These are phyloP conservation scores for Neonectria faginata DNA, from an alignment of 2,329 filamentous ascomycete species.

Conservation along the genomic window DNA sequence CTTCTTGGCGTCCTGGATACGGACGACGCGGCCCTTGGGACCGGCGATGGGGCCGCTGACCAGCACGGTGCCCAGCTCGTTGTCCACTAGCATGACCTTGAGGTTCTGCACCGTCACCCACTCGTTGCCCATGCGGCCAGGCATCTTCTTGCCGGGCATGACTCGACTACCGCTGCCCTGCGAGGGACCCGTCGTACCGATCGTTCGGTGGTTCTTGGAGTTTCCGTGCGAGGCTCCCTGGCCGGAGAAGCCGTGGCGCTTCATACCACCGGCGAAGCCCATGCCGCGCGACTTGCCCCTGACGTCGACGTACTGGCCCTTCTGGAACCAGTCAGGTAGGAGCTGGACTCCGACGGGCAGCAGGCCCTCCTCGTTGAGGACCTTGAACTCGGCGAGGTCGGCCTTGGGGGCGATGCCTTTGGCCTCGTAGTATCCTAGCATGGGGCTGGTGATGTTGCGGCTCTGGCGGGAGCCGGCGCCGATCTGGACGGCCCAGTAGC, in stretches of 20 bases:
- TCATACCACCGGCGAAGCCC: conserved; percentile 98
- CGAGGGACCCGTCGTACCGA: conserved; percentile 89
- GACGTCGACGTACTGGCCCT: conserved; percentile 91
- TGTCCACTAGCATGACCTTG: conserved; percentile 87
- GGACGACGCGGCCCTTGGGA: conserved; percentile 86
- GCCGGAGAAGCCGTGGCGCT: conserved; percentile 89
- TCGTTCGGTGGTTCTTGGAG: conserved; percentile 90
- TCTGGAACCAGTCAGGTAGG: conserved; percentile 88
- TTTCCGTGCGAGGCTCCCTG: conserved; percentile 96
- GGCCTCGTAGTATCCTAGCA: conserved; percentile 88
- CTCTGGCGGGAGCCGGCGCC: conserved; percentile 81
- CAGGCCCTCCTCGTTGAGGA: conserved; percentile 78
- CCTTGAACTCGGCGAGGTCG: conserved; percentile 87
- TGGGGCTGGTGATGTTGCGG: conserved; percentile 81
- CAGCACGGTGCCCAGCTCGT: conserved; percentile 86
- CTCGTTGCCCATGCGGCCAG: conserved; percentile 93
- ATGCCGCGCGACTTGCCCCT: conserved; percentile 83
- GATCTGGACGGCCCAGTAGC: conserved; percentile 94
- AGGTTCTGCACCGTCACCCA: conserved; percentile 92
- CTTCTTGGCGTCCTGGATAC: conserved; percentile 91
- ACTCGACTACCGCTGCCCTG: conserved; percentile 95
- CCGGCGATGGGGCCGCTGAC: conserved; percentile 89
- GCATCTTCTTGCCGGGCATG: conserved; percentile 96
- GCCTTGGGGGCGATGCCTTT: conserved; percentile 87
- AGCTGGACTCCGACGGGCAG: conserved; percentile 80